Evolutionary conservation across 495 filamentous ascomycete genomes (phyloP).

Genomic region (Xylaria cubensis): DNA sequence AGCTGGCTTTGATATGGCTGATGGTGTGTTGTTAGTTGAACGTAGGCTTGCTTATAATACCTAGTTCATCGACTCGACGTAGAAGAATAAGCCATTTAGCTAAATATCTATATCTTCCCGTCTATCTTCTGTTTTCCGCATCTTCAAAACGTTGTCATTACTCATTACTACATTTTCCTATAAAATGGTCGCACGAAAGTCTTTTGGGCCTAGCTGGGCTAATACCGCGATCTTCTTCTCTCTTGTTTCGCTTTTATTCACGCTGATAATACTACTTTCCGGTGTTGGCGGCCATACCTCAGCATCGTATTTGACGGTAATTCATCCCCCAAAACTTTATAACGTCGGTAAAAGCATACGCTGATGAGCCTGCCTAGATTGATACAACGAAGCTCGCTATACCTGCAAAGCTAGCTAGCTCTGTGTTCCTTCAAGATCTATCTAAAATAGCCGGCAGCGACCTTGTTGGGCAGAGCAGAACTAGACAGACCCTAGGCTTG

Average conservation of each 20-base stretch:
- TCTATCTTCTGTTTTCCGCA: neutral
- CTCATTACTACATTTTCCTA: constrained; percentile 8
- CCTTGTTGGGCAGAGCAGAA: constrained; percentile 39
- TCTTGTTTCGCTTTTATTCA: constrained; percentile 36
- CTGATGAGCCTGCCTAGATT: constrained; percentile 32
- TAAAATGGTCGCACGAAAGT: constrained; percentile 28
- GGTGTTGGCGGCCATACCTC: constrained; percentile 35
- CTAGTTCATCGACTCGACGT: neutral
- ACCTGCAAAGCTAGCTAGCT: constrained; percentile 41
- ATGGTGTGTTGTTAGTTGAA: constrained; percentile 10
- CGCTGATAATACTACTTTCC: constrained; percentile 39
- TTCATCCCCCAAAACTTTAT: neutral
- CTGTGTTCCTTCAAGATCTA: constrained; percentile 42
- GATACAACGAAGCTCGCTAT: constrained; percentile 38
- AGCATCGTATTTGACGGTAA: constrained; percentile 43
- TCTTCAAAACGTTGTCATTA: neutral
- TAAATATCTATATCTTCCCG: constrained; percentile 3
- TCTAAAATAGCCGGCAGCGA: constrained; percentile 40
- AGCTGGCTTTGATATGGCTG: neutral
- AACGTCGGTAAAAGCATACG: neutral
- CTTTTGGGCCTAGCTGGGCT: constrained; percentile 19
- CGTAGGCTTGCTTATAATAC: constrained; percentile 15
- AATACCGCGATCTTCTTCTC: constrained; percentile 36
- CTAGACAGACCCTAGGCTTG: constrained; percentile 40
- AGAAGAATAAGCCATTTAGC: neutral